These are phyloP conservation scores for Lithospermum erythrorhizon DNA, from an alignment of 257 asterid species.

Conservation along the genomic window DNA sequence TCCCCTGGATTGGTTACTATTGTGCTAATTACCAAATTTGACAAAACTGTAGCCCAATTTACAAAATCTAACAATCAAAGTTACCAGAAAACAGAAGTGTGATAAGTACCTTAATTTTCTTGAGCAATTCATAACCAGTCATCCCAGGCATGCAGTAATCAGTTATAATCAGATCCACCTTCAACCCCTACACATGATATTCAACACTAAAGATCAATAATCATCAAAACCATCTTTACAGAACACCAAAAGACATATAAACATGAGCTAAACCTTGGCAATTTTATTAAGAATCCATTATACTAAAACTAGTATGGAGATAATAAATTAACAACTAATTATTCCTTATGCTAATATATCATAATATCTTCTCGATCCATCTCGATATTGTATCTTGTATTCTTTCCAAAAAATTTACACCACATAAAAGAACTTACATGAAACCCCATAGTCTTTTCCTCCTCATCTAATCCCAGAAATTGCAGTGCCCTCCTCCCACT, in stretches of 20 bases:
- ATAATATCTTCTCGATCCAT: too few relatives aligned
- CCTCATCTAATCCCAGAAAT: conserved; percentile 40
- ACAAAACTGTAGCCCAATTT: conserved; percentile 6
- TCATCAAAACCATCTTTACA: conserved; percentile 1
- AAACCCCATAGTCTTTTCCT: conserved; percentile 37
- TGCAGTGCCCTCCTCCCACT: conserved; percentile 55
- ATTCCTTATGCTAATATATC: too few relatives aligned
- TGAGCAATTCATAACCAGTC: conserved; percentile 29
- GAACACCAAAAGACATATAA: not conserved
- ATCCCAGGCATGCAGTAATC: conserved; percentile 33
- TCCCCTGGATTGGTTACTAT: not conserved
- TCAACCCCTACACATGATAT: conserved; percentile 17
- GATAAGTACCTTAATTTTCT: conserved; percentile 31
- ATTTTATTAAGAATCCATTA: too few relatives aligned
- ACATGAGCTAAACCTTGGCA: not conserved
- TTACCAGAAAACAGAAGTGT: not conserved
- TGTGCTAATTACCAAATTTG: not conserved
- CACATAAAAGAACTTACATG: conserved; percentile 31
- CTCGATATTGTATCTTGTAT: too few relatives aligned
- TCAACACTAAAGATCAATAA: not conserved
- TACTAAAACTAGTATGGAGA: too few relatives aligned
- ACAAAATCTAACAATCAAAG: not conserved
- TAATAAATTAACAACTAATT: too few relatives aligned
- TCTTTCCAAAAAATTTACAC: too few relatives aligned
- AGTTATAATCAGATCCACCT: conserved; percentile 19